Evolutionary conservation across 495 filamentous ascomycete genomes (phyloP), one percentile per base, ranked within the genome.

Genomic region (Aspergillus homomorphus): DNA sequence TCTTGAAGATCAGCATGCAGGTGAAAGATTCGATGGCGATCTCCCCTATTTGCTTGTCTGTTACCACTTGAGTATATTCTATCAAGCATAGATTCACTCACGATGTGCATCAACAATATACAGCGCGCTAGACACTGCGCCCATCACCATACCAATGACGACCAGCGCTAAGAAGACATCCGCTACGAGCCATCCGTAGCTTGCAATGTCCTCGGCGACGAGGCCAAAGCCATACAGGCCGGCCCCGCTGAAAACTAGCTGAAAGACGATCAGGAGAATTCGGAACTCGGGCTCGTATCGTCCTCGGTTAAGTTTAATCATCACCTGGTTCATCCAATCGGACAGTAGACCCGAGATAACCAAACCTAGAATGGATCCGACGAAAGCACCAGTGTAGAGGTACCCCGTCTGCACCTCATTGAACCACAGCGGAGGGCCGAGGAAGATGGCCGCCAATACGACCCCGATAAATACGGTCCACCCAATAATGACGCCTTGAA

Each of bases 401-500:
- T 97, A 97, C 12, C 92, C 92, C 2, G 88, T 89, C 56, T 92
- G 69, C 23, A 89, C 88, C 69, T 95, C 90, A 59, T 80, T 74
- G 75, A 93, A 96, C 79, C 82, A 92, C 23, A 92, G 78, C 0
- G 92, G 92, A 3, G 88, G 84, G 9, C 84, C 82, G 22, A 92
- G 77, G 73, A 96, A 93, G 56, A 96, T 86, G 53, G 84, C 86
- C 9, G 89, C 91, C 22, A 96, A 73, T 54, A 94, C 84, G 23
- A 96, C 89, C 49, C 92, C 92, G 53, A 97, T 94, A 66, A 97
- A 87, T 8, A 96, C 92, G 4, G 91, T 92, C 92, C 92, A 97
- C 58, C 92, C 92, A 60, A 97, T 95, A 58, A 96, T 79, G 1
- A 89, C 83, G 14, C 92, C 92, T 80, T 97, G 92, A 45, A 90